phyloP scores from a whole-genome alignment of 2,329 filamentous ascomycete species.

The Parafenestella ontariensis region DNA sequence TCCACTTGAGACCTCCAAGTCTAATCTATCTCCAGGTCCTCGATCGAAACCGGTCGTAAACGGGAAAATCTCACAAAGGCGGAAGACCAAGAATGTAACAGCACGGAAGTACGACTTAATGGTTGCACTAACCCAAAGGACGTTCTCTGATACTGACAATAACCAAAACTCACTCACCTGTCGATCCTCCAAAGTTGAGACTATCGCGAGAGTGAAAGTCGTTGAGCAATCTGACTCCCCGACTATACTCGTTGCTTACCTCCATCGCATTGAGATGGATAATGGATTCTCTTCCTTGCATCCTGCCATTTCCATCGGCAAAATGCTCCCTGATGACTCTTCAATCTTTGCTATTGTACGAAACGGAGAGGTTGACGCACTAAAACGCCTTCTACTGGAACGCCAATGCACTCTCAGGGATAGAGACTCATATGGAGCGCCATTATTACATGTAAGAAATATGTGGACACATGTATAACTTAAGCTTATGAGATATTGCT shows the following conservation, averaged over 20 bases:
- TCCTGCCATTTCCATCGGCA: constrained; percentile 9
- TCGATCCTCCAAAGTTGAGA: neutral
- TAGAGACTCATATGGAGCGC: constrained; percentile 7
- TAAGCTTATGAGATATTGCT: neutral
- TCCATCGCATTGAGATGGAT: neutral
- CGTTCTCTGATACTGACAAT: neutral
- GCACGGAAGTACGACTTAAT: neutral
- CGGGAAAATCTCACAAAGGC: neutral
- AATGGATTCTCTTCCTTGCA: neutral
- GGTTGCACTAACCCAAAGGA: neutral
- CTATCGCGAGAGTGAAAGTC: neutral
- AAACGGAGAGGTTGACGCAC: constrained; percentile 2
- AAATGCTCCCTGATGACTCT: constrained; percentile 6
- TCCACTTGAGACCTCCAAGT: neutral
- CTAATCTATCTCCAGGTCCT: neutral
- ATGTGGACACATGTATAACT: neutral
- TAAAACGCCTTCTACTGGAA: constrained; percentile 2
- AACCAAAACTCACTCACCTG: neutral
- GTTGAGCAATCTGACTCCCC: neutral
- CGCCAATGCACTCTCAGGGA: constrained; percentile 8
- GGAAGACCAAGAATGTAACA: neutral
- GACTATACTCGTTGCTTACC: neutral
- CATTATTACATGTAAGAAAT: constrained; percentile 12
- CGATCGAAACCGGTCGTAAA: neutral
- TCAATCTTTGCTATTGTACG: constrained; percentile 3